Base-by-base conservation (phyloP, 257 asterid genomes). In the Lycium barbarum region DNA sequence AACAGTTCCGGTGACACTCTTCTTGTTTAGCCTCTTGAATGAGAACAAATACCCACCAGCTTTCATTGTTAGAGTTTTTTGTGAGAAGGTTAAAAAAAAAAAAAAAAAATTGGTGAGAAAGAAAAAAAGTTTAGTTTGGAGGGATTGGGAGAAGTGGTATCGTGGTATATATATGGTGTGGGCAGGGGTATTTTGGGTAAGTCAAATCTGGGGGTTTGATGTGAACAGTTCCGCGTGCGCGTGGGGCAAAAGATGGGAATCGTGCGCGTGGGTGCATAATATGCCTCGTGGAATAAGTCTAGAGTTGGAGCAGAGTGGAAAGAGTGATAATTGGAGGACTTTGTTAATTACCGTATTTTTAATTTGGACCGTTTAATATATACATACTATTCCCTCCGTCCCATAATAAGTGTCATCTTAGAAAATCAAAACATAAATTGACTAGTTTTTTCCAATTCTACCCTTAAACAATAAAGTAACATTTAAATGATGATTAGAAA, bases 111-210 rank as follows among this genome's bases (percentile, higher is more conserved):
- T 53, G 26, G 8, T 54, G 45, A 15, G 83, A 36, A 38, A 26
- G 22, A 33, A 79, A 72, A 38, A 67, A 17, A 26, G 33, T 26
- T 13, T 20, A 38, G 53, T 80, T 36, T 11, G 36, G 8, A 2
- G 26, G 54, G 36, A 40, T 9, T 17, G 66, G 67, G 83, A 17
- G 70, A 49, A n/a, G 57, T 13, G 36, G 83, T 15, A 5, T 80
- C 15, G 4, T 57, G 53, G 84, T n/a, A 55, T 12, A 55, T 12
- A n/a, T 47, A 73, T 4, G 20, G 73, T 38, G 61, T 43, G 84
- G 4, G 73, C 17, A 81, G 84, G 84, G 84, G 84, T 26, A 81
- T 45, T 61, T 81, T 81, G 7, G 84, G 84, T 40, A 81, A 61
- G 54, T 59, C 43, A 58, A 53, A 13, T 67, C 7, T 66, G 43